Percentiles rank a stretch among this genome's conserved stretches.
Evolutionary conservation across 2,329 filamentous ascomycete genomes (phyloP).

Genomic region (Hymenotorrendiella dingleyae): DNA sequence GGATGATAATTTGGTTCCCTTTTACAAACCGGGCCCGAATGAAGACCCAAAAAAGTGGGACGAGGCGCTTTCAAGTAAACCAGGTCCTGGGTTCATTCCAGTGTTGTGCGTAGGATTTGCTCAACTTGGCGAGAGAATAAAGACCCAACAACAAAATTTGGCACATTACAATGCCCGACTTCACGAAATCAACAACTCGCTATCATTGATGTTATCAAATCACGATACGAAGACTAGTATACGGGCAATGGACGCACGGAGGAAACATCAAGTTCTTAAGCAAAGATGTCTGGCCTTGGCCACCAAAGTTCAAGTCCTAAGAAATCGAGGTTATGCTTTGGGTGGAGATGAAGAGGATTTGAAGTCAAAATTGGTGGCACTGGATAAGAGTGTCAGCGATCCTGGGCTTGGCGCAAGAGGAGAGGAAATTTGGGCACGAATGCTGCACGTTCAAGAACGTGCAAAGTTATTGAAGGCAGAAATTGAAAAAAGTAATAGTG

Average conservation of each 20-base stretch:
- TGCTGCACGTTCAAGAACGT: constrained; percentile 69
- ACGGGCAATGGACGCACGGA: constrained; percentile 63
- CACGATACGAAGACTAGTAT: constrained; percentile 75
- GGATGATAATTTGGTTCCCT: constrained; percentile 66
- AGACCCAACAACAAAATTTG: constrained; percentile 64
- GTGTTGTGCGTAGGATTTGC: constrained; percentile 70
- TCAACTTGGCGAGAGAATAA: constrained; percentile 64
- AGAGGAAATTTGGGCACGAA: constrained; percentile 80
- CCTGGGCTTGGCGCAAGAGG: constrained; percentile 69
- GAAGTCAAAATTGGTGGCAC: constrained; percentile 60
- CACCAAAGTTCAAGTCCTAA: constrained; percentile 72
- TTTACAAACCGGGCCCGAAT: constrained; percentile 62
- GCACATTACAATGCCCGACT: constrained; percentile 64
- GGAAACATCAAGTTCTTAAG: constrained; percentile 66
- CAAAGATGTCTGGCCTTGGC: constrained; percentile 70
- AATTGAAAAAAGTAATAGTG: constrained; percentile 59
- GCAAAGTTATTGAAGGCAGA: constrained; percentile 68
- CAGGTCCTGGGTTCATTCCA: constrained; percentile 68
- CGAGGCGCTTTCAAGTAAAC: constrained; percentile 74
- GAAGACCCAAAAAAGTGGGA: constrained; percentile 80
- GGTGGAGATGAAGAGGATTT: constrained; percentile 75
- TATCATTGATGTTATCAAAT: constrained; percentile 65
- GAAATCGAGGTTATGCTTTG: constrained; percentile 75
- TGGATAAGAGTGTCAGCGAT: constrained; percentile 68
- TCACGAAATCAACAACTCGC: constrained; percentile 72